Percentiles rank a stretch among this genome's conserved stretches.
These are phyloP conservation scores for Aspergillus conjunctus DNA, from an alignment of 495 filamentous ascomycete species.

Conservation along the genomic window DNA sequence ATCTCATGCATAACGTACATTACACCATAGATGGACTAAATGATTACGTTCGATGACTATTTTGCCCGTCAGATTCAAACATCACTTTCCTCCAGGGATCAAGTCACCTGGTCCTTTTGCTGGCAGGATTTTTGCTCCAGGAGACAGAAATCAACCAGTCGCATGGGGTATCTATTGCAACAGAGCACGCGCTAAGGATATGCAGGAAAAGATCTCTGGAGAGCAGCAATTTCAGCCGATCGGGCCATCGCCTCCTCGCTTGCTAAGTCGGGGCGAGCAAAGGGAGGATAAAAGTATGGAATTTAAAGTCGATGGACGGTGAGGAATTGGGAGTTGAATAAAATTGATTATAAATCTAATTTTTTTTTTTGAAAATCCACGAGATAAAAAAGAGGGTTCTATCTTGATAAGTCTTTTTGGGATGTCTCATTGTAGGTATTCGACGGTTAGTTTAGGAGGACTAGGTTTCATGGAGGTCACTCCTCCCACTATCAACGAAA, in stretches of 20 bases:
- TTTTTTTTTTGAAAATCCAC: not conserved
- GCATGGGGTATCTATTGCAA: conserved; percentile 1
- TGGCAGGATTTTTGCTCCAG: not conserved
- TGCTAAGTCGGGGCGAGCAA: not conserved
- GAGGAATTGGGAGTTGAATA: not conserved
- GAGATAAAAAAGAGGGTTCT: not conserved
- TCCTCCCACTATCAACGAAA: not conserved
- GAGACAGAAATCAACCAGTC: not conserved
- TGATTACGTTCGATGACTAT: not conserved
- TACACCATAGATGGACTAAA: not conserved
- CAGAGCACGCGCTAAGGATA: not conserved
- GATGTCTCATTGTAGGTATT: too few relatives aligned
- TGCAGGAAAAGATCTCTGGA: conserved; percentile 6
- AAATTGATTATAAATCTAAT: not conserved
- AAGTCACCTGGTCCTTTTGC: not conserved
- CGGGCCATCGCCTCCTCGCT: not conserved
- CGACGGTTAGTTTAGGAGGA: not conserved
- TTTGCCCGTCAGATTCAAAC: not conserved
- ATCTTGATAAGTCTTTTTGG: conserved; percentile 3
- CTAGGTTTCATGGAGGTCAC: not conserved
- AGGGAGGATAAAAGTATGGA: not conserved
- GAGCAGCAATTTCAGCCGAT: conserved; percentile 7
- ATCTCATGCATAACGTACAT: not conserved
- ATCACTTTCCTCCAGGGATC: not conserved
- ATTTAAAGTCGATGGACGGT: not conserved